Percentiles rank a stretch among this genome's conserved stretches.
Conservation (phyloP, 176 grass and related monocot species). For the Aegilops bicornis region DNA sequence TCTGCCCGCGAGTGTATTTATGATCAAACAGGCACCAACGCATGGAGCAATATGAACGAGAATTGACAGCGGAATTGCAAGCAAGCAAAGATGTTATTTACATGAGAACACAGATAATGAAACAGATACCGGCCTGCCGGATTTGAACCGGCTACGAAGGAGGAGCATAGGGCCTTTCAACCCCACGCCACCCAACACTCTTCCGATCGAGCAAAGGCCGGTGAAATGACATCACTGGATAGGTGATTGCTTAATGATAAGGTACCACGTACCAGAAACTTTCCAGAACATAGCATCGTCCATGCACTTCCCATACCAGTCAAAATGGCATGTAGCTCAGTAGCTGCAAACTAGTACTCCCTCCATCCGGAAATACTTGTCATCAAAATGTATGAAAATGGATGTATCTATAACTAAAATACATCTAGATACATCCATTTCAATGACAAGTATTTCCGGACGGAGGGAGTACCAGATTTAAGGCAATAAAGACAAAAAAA, state of each 20-base stretch:
- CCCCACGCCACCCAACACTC: conserved; percentile 17
- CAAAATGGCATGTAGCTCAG: not conserved
- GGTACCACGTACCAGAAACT: not conserved
- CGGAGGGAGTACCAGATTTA: not conserved
- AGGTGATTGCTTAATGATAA: not conserved
- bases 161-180: conserved; percentile 4
- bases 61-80: not conserved
- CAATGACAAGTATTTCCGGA: too few relatives aligned
- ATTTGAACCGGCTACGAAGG: conserved; percentile 12
- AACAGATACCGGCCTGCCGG: not conserved
- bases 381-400: too few relatives aligned
- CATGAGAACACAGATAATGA: not conserved
- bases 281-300: not conserved
- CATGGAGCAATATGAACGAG: not conserved
- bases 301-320: not conserved
- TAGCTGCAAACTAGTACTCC: not conserved
- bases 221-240: not conserved
- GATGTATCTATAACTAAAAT: too few relatives aligned
- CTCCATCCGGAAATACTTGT: too few relatives aligned
- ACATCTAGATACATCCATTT: too few relatives aligned
- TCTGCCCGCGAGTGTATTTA: not conserved
- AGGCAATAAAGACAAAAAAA: not conserved
- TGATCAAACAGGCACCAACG: not conserved
- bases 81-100: not conserved
- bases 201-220: conserved; percentile 4